Evolutionary conservation across 768 basidiomycete species (phyloP).

Genomic region (Mrakia hoshinonis): DNA sequence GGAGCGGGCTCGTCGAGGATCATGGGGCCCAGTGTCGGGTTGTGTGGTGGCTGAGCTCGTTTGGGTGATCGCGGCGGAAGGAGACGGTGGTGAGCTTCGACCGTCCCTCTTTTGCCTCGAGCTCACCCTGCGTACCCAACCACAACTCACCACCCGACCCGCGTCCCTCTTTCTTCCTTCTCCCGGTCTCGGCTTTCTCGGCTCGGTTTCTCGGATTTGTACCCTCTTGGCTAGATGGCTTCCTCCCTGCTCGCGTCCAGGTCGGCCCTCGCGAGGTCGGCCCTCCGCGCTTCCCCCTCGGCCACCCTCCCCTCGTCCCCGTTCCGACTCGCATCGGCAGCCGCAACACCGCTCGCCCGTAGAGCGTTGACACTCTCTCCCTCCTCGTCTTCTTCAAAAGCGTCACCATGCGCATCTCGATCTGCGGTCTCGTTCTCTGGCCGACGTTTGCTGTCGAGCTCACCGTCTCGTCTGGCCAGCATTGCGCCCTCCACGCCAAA

Average conservation of each 20-base stretch:
- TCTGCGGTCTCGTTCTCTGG: neutral
- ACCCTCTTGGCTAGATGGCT: neutral
- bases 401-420: no score
- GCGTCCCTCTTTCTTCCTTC: neutral
- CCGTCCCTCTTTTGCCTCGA: no score
- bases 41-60: no score
- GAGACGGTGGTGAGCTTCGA: no score
- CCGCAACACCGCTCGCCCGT: neutral
- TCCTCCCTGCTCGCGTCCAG: neutral
- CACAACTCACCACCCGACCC: neutral
- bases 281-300: neutral
- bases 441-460: neutral
- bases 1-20: no score
- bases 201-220: no score
- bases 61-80: no score
- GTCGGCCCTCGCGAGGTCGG: slow-evolving; percentile 3
- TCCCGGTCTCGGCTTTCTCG: neutral
- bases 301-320: neutral
- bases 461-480: neutral
- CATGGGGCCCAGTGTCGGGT: no score
- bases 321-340: neutral
- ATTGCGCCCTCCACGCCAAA: slow-evolving; percentile 21
- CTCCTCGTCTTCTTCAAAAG: neutral
- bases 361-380: neutral
- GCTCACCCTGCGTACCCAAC: neutral